Conservation (phyloP, 2,329 filamentous ascomycete genomes). For the Verticillium isaacii region DNA sequence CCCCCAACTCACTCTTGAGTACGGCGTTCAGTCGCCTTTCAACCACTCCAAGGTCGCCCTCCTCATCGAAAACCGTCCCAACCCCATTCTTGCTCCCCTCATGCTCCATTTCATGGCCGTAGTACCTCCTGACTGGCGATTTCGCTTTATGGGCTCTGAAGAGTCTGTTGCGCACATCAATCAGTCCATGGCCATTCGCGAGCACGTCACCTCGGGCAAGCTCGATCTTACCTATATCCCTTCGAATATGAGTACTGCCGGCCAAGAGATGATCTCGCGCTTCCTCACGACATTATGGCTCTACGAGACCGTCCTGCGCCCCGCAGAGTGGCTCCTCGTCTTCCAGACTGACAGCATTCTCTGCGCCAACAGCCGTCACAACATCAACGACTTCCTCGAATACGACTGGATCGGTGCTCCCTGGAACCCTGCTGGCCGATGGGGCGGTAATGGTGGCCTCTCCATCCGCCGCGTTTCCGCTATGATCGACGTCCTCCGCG, state of each 20-base stretch:
- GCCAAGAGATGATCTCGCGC: conserved; percentile 46
- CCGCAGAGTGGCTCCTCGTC: conserved; percentile 49
- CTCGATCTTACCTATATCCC: conserved; percentile 48
- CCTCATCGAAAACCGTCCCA: conserved; percentile 47
- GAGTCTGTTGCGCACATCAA: conserved; percentile 41
- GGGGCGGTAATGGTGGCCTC: conserved; percentile 47
- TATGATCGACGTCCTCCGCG: conserved; percentile 46
- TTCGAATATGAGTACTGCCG: conserved; percentile 42
- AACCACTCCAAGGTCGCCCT: conserved; percentile 50
- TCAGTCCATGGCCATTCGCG: conserved; percentile 37
- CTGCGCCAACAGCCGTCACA: conserved; percentile 44
- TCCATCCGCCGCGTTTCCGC: conserved; percentile 47
- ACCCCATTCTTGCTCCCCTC: conserved; percentile 45
- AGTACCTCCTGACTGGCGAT: conserved; percentile 50
- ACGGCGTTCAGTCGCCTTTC: conserved; percentile 28
- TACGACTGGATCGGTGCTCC: conserved; percentile 52
- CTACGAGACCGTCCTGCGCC: conserved; percentile 42
- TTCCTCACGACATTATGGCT: conserved; percentile 49
- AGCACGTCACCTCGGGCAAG: conserved; percentile 37
- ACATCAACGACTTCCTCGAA: conserved; percentile 44
- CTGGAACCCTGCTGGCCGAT: conserved; percentile 35
- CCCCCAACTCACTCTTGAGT: conserved; percentile 26
- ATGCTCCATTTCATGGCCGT: conserved; percentile 53
- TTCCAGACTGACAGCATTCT: conserved; percentile 53
- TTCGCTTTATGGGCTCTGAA: conserved; percentile 48